These are phyloP conservation scores for Cryphonectria carpinicola DNA, from an alignment of 2,329 filamentous ascomycete genomes.

Conservation along the genomic window DNA sequence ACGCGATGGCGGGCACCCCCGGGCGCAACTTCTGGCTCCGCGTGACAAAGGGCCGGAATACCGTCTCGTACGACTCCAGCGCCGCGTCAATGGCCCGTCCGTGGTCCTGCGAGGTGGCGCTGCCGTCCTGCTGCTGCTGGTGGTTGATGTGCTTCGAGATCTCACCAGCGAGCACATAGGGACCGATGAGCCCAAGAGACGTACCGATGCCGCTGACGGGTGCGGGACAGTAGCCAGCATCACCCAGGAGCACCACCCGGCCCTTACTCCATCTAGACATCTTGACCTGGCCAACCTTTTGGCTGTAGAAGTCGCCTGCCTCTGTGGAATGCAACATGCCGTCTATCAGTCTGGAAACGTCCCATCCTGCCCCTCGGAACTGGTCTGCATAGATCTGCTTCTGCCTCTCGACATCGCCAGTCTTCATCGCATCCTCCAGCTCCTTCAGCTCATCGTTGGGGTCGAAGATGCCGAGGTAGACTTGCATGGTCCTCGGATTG, in stretches of 20 bases:
- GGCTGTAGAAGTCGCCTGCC: constrained; percentile 52
- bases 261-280: constrained; percentile 48
- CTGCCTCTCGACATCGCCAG: constrained; percentile 19
- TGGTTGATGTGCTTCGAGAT: constrained; percentile 39
- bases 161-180: constrained; percentile 63
- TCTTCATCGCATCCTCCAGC: constrained; percentile 16
- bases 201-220: constrained; percentile 57
- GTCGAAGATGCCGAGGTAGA: constrained; percentile 20
- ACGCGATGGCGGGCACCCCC: constrained; percentile 12
- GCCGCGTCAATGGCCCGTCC: constrained; percentile 37
- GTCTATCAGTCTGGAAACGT: constrained; percentile 46
- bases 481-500: constrained; percentile 38
- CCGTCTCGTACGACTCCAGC: constrained; percentile 48
- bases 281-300: constrained; percentile 50
- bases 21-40: constrained; percentile 41
- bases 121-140: not conserved
- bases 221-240: constrained; percentile 56
- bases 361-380: constrained; percentile 45
- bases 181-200: constrained; percentile 50
- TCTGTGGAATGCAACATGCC: constrained; percentile 39
- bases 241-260: constrained; percentile 56
- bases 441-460: constrained; percentile 3
- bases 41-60: constrained; percentile 49
- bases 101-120: constrained; percentile 12
- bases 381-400: constrained; percentile 21